A percentile compares a stretch with the other conserved stretches of the same genome.
phyloP scores from a whole-genome alignment of 2,329 filamentous ascomycete species.

The Emmonsiellopsis sp. region DNA sequence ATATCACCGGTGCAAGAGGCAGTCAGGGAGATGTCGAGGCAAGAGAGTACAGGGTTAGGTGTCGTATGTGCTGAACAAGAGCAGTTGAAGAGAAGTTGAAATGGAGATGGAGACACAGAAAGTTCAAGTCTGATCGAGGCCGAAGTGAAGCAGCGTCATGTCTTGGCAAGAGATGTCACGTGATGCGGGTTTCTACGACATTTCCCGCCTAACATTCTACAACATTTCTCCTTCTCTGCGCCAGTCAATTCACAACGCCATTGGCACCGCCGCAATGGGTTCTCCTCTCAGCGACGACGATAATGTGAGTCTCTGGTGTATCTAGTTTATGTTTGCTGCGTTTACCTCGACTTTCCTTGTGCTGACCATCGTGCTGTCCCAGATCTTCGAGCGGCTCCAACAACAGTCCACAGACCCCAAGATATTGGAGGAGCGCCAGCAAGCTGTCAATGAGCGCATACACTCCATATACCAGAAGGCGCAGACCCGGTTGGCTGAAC shows the following conservation, averaged over 20 bases:
- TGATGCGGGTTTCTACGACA: no score
- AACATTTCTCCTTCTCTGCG: no score
- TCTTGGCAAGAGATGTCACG: no score
- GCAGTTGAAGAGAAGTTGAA: no score
- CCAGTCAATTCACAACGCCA: constrained; percentile 11
- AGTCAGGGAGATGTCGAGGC: background rate
- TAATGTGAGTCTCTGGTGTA: constrained; percentile 25
- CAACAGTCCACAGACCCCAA: constrained; percentile 51
- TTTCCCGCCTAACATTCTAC: no score
- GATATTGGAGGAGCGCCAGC: constrained; percentile 50
- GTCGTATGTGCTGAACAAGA: background rate
- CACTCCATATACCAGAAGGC: constrained; percentile 52
- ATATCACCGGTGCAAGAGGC: constrained; percentile 33
- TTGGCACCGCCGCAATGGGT: constrained; percentile 35
- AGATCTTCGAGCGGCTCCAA: constrained; percentile 29
- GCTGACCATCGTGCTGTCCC: constrained; percentile 1
- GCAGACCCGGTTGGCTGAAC: constrained; percentile 54
- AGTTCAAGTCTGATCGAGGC: no score
- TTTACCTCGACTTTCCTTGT: constrained; percentile 2
- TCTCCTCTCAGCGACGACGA: constrained; percentile 34
- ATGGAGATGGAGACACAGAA: no score
- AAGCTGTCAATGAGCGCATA: constrained; percentile 51
- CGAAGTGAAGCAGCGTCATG: no score
- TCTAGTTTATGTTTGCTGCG: background rate
- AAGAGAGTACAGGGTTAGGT: background rate